Conservation (phyloP, 2,329 filamentous ascomycete genomes). For the Paraphoma chrysanthemicola region DNA sequence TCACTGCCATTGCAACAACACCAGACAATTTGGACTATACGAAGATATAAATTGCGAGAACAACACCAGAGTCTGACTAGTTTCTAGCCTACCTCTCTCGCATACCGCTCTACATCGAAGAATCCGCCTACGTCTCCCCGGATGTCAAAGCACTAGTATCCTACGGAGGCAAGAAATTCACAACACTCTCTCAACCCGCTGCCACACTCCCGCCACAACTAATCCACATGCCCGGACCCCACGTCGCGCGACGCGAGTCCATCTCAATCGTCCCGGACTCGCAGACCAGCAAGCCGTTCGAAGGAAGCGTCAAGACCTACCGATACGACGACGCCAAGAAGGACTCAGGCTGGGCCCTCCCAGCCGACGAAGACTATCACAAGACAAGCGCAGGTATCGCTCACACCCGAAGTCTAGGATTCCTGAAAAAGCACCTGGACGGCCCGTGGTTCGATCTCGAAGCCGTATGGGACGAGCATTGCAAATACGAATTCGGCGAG, state of each 20-base stretch:
- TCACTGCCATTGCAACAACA: neutral
- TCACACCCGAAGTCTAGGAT: constrained; percentile 70
- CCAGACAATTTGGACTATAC: neutral
- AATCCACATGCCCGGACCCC: constrained; percentile 34
- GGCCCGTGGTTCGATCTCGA: constrained; percentile 79
- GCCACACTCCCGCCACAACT: constrained; percentile 35
- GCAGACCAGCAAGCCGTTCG: constrained; percentile 5
- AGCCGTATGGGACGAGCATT: constrained; percentile 80
- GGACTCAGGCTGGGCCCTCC: constrained; percentile 37
- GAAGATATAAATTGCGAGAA: neutral
- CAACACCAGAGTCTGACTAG: constrained; percentile 5
- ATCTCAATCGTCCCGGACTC: constrained; percentile 24
- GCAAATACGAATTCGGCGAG: constrained; percentile 72
- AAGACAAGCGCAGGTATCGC: constrained; percentile 64
- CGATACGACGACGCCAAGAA: constrained; percentile 32
- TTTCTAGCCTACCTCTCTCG: constrained; percentile 38
- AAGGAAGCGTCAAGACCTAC: constrained; percentile 27
- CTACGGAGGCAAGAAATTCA: constrained; percentile 37
- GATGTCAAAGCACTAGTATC: constrained; percentile 42
- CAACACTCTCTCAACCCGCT: constrained; percentile 26
- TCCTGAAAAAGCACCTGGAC: constrained; percentile 67
- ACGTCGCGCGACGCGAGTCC: constrained; percentile 28
- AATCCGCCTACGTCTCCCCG: constrained; percentile 29
- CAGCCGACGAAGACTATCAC: constrained; percentile 45
- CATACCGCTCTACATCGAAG: constrained; percentile 41